Conservation (phyloP, 2,329 filamentous ascomycete genomes). For the Ophiostoma tasmaniense region DNA sequence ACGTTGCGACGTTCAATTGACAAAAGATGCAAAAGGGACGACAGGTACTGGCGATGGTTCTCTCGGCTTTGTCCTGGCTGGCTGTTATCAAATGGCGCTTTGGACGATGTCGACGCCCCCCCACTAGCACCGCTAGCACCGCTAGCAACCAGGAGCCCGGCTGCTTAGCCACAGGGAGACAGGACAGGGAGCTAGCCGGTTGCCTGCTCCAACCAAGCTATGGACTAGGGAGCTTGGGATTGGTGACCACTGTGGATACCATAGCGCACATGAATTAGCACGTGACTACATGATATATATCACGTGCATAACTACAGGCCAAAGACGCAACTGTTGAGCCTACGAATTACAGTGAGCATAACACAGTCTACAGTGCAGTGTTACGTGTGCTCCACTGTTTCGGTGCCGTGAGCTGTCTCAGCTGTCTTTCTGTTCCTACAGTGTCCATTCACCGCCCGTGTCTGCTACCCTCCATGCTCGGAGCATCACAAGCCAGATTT, state of each 20-base stretch:
- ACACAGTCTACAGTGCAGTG: background rate
- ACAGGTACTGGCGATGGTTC: slow-evolving; percentile 11
- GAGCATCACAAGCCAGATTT: background rate
- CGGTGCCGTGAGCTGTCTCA: background rate
- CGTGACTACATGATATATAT: background rate
- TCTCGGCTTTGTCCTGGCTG: slow-evolving; percentile 7
- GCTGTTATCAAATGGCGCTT: slow-evolving; percentile 18
- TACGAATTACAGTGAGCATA: background rate
- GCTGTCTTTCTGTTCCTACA: background rate
- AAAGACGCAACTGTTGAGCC: background rate
- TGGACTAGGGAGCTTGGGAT: background rate
- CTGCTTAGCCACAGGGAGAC: background rate
- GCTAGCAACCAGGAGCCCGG: slow-evolving; percentile 7
- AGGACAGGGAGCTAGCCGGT: slow-evolving; percentile 9
- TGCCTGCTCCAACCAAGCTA: slow-evolving; percentile 3
- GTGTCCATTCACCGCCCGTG: background rate
- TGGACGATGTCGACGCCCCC: slow-evolving; percentile 10
- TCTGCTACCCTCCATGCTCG: background rate
- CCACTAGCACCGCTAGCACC: slow-evolving; percentile 10
- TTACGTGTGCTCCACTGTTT: background rate
- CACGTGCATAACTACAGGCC: background rate
- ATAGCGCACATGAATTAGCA: background rate
- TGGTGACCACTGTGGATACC: background rate
- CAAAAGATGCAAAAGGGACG: background rate
- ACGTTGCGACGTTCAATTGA: slow-evolving; percentile 4